Base-by-base conservation (phyloP, 2,329 filamentous ascomycete genomes). In the Neocucurbitaria cava region DNA sequence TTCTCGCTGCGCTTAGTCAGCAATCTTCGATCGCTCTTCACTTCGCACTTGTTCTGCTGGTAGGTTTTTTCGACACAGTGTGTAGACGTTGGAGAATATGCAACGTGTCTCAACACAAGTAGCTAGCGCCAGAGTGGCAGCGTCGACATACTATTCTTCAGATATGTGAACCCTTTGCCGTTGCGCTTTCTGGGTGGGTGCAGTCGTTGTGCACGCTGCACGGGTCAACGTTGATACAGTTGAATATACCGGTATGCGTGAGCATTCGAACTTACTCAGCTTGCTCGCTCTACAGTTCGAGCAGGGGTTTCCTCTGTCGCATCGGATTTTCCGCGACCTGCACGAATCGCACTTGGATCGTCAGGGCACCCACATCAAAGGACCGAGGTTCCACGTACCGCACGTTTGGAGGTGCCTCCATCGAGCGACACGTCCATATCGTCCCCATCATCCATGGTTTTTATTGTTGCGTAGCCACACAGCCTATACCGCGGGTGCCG, bases 1-100 rank as follows among this genome's bases (percentile, higher is more conserved):
- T 75, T 79, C 64, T 84, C 82, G 68, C 80, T 83, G 36, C 3
- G 5, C 9, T 2, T 8, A 5, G 46, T 67, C 39, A 68, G 59
- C 24, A 2, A 1, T 23, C 23, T 42, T 28, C 23, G 6, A 4
- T n/a, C n/a, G 17, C 24, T 5, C 15, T 20, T 42, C 7, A 8
- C n/a, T n/a, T n/a, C n/a, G 23, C 39, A 28, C 5, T 10, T 9
- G 40, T 26, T 15, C 7, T 43, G 41, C 13, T n/a, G 15, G 38
- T 13, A 5, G 31, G 31, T 3, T 3, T 11, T 40, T 21, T 13
- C n/a, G 18, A 23, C 21, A 18, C 5, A 39, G 18, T 4, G 13
- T 35, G 13, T n/a, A n/a, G 31, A 35, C 13, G 13, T 15, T 15
- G 8, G 31, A 31, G 4, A 13, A 4, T 35, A 4, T 35, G 31